Evolutionary conservation across 2,329 filamentous ascomycete genomes (phyloP), one percentile per base, ranked within the genome.

Genomic region (Fusarium ambrosium): DNA sequence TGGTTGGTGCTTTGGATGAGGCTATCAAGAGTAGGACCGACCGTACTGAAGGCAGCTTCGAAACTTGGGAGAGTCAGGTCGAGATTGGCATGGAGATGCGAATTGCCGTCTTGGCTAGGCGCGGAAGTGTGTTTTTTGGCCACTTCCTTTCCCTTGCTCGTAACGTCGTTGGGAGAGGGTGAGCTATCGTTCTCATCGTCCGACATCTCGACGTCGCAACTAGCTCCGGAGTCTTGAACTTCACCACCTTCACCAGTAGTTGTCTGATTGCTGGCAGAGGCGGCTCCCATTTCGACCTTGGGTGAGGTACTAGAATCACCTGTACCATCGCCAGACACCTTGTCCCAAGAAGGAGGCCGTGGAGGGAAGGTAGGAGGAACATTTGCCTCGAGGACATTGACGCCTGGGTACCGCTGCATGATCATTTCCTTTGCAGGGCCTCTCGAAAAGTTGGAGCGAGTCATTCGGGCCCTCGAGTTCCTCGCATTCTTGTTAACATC

Each of bases 251-350:
- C 22, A 16, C 20, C 13, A 2, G 45, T 18, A 16, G 43, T 10
- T 48, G 13, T 4, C 22, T 51, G 45, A 16, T 18, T 51, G 22
- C 8, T 3, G 14, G 22, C 6, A 27, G 43, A 34, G 32, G 4
- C 32, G 32, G 32, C 11, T 34, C 11, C 32, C 4, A 13, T 34
- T 34, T 34, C 11, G 11, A 34, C 11, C 45, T 18, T 18, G 4
- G 45, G 14, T 27, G 4, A 24, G 27, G 4, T 11, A 9, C 14
- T 4, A 51, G 22, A 18, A 9, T 2, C 3, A 0, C 0, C 20
- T 4, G 20, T 3, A 14, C 14, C 22, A 51, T 27, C 14, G 1
- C 32, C 1, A 1, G 32, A 34, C 1, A 1, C 1, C 22, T 29
- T 27, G 7, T 48, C 51, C 51, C 55, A 37, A 14, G 4, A 18